A percentile compares a stretch with the other conserved stretches of the same genome.
Conservation (phyloP, 768 basidiomycete genomes). For the Serendipita sp. region DNA sequence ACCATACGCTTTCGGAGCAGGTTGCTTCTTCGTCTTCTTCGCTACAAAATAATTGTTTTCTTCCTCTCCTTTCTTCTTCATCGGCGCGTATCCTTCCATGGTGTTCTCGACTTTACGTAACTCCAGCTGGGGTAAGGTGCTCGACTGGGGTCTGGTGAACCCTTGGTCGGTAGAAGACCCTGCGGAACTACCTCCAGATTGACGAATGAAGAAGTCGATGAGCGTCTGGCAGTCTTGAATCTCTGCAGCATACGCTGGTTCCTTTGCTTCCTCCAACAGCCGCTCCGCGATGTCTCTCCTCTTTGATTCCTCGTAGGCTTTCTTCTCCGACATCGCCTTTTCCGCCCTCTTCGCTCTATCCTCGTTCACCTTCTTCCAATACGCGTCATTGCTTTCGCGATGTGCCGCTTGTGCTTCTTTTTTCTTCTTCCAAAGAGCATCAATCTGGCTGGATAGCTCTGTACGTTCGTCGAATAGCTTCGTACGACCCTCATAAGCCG, state of each 20-base stretch:
- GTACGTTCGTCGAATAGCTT: slow-evolving; percentile 84
- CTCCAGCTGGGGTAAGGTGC: slow-evolving; percentile 54
- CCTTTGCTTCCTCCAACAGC: slow-evolving; percentile 76
- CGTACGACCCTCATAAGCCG: slow-evolving; percentile 59
- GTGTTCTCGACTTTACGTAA: slow-evolving; percentile 64
- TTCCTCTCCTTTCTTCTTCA: slow-evolving; percentile 89
- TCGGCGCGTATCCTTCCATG: slow-evolving; percentile 47
- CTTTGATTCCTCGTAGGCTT: slow-evolving; percentile 62
- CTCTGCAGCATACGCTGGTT: slow-evolving; percentile 79
- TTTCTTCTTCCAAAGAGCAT: slow-evolving; percentile 56
- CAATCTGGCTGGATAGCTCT: slow-evolving; percentile 49
- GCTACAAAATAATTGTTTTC: slow-evolving; percentile 70
- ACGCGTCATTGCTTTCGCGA: slow-evolving; percentile 72
- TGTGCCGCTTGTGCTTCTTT: slow-evolving; percentile 54
- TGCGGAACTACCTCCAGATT: slow-evolving; percentile 21
- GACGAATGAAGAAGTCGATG: slow-evolving; percentile 65
- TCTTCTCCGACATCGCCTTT: slow-evolving; percentile 55
- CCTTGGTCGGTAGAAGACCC: slow-evolving; percentile 24
- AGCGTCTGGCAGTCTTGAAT: slow-evolving; percentile 95
- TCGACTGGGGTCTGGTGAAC: slow-evolving; percentile 25
- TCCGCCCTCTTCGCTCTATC: slow-evolving; percentile 77
- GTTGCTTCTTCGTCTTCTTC: slow-evolving; percentile 31
- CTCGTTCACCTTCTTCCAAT: slow-evolving; percentile 73
- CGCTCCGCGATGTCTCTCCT: slow-evolving; percentile 64
- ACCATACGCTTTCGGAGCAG: slow-evolving; percentile 8